These are phyloP conservation scores for Ophiostoma quercus DNA, from an alignment of 2,329 filamentous ascomycete species.

Conservation along the genomic window DNA sequence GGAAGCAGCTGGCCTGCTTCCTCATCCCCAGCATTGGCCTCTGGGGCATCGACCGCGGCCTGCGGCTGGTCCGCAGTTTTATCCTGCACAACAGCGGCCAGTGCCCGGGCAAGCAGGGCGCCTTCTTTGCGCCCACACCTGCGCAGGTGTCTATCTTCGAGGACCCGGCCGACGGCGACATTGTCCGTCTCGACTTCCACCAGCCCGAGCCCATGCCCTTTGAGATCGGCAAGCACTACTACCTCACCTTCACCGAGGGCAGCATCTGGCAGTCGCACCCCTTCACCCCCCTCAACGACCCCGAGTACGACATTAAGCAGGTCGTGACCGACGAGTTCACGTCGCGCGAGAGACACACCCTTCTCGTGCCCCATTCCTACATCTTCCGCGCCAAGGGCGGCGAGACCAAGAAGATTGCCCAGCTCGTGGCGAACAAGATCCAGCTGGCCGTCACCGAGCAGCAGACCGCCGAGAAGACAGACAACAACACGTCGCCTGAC, in stretches of 20 bases:
- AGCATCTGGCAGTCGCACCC: constrained; percentile 70
- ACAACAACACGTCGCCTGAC: neutral
- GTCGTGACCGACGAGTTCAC: constrained; percentile 34
- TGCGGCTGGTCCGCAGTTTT: constrained; percentile 53
- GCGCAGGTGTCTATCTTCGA: constrained; percentile 30
- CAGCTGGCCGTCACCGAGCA: neutral
- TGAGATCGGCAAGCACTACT: constrained; percentile 66
- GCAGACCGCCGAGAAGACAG: neutral
- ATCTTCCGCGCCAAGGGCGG: constrained; percentile 54
- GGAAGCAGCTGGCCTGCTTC: constrained; percentile 62
- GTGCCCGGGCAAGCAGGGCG: constrained; percentile 18
- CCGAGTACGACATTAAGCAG: constrained; percentile 28
- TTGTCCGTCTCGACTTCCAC: constrained; percentile 61
- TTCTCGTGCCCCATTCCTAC: constrained; percentile 47
- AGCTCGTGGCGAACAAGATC: constrained; percentile 40
- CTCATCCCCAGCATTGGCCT: constrained; percentile 61
- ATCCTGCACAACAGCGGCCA: constrained; percentile 53
- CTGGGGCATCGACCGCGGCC: constrained; percentile 59
- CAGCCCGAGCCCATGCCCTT: constrained; percentile 48
- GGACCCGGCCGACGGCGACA: constrained; percentile 39
- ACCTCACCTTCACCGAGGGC: constrained; percentile 60
- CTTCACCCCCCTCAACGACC: constrained; percentile 58
- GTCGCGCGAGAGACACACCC: constrained; percentile 8
- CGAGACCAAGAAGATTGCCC: constrained; percentile 53
- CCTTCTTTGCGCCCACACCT: constrained; percentile 15